Percentiles rank a stretch among this genome's conserved stretches.
phyloP scores from a whole-genome alignment of 495 filamentous ascomycete genomes.

The Podospora appendiculata region DNA sequence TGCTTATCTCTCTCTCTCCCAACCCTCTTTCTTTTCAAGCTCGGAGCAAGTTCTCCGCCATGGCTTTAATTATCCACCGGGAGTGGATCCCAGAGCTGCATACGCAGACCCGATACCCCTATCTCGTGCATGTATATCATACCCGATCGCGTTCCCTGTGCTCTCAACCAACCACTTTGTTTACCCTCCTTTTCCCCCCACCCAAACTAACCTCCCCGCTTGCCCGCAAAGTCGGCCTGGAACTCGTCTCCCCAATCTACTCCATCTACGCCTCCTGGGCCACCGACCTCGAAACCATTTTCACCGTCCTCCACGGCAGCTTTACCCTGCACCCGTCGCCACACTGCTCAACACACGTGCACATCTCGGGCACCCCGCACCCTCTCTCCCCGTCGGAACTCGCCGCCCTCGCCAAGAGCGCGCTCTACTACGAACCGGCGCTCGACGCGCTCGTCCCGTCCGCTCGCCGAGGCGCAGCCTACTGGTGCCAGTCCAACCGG shows the following conservation, averaged over 20 bases:
- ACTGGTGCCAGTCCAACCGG: constrained; percentile 23
- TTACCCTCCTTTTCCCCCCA: not conserved
- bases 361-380: constrained; percentile 13
- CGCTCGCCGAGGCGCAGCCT: not conserved
- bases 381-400: constrained; percentile 9
- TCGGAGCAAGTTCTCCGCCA: too few species aligned
- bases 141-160: too few species aligned
- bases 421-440: constrained; percentile 21
- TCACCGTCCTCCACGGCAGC: constrained; percentile 8
- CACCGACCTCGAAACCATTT: constrained; percentile 14
- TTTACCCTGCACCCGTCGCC: constrained; percentile 8
- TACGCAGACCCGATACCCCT: too few species aligned
- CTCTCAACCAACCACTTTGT: too few species aligned
- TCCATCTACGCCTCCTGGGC: constrained; percentile 10
- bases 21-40: too few species aligned
- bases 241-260: constrained; percentile 24
- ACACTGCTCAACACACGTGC: constrained; percentile 20
- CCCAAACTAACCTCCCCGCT: not conserved
- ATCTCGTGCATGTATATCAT: too few species aligned
- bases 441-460: constrained; percentile 18
- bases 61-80: too few species aligned
- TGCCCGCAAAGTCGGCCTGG: constrained; percentile 15
- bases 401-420: constrained; percentile 15
- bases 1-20: too few species aligned
- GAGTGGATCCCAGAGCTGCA: too few species aligned